Conservation (phyloP, 225 moss, liverwort and hornwort genomes). For the Lunularia cruciata region DNA sequence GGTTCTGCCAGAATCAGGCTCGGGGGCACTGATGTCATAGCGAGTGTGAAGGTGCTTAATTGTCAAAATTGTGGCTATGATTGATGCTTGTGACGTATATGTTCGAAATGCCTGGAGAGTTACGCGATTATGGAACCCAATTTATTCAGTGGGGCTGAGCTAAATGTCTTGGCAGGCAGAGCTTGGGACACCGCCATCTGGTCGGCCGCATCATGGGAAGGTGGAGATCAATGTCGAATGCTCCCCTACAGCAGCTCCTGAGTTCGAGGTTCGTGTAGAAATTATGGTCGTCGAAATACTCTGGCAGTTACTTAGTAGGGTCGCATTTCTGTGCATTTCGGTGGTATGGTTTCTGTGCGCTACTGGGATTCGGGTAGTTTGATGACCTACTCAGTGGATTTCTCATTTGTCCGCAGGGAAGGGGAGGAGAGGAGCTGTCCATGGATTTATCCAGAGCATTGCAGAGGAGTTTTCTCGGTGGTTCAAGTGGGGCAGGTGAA, state of each 20-base stretch:
- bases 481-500: constrained; percentile 82
- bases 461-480: constrained; percentile 84
- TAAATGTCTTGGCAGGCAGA: constrained; percentile 61
- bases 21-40: constrained; percentile 84
- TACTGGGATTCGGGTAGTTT: not conserved
- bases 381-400: not conserved
- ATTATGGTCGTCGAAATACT: too few relatives aligned
- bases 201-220: constrained; percentile 74
- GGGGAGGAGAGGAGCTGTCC: constrained; percentile 96
- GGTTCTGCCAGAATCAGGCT: constrained; percentile 83
- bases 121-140: too few relatives aligned
- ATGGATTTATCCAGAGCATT: constrained; percentile 84
- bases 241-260: constrained; percentile 80
- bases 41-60: constrained; percentile 66
- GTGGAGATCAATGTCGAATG: constrained; percentile 87
- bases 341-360: not conserved
- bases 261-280: constrained; percentile 62
- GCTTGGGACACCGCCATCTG: constrained; percentile 74
- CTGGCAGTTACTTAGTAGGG: not conserved
- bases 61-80: too few relatives aligned
- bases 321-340: too few relatives aligned
- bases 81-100: too few relatives aligned
- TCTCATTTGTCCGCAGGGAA: constrained; percentile 47
- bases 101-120: too few relatives aligned
- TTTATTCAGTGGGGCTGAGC: constrained; percentile 3